Evolutionary conservation across 495 filamentous ascomycete species (phyloP).

Genomic region (Copromyces sp.): DNA sequence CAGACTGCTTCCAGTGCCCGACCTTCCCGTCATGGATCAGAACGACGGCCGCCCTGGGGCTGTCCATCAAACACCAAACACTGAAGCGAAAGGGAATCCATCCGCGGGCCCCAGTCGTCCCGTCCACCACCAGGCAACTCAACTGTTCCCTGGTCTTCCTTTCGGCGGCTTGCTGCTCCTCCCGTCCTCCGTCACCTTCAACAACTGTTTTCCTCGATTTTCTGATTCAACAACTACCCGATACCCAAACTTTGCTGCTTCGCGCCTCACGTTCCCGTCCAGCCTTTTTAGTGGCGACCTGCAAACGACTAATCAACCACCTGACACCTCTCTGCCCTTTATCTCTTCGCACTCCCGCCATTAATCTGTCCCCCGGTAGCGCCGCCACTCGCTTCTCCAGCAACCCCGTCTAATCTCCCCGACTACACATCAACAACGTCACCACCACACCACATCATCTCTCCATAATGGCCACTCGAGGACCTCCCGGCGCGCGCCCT

Average conservation of each 20-base stretch:
- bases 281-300: neutral
- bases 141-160: neutral
- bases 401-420: neutral
- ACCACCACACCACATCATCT: slow-evolving; percentile 9
- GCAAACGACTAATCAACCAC: neutral
- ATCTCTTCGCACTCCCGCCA: neutral
- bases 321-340: neutral
- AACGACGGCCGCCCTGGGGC: neutral
- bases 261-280: neutral
- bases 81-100: neutral
- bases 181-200: neutral
- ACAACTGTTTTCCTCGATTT: neutral
- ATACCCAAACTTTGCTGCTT: neutral
- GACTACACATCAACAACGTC: neutral
- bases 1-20: neutral
- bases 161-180: neutral
- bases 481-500: slow-evolving; percentile 58
- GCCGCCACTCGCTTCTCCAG: slow-evolving; percentile 5
- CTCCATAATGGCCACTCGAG: slow-evolving; percentile 65
- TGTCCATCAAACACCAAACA: neutral
- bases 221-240: neutral
- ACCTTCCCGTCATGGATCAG: neutral
- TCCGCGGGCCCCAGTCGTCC: neutral
- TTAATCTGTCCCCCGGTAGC: slow-evolving; percentile 1
- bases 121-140: neutral